Evolutionary conservation across 495 filamentous ascomycete genomes (phyloP).

Genomic region (Penicillium taxi): DNA sequence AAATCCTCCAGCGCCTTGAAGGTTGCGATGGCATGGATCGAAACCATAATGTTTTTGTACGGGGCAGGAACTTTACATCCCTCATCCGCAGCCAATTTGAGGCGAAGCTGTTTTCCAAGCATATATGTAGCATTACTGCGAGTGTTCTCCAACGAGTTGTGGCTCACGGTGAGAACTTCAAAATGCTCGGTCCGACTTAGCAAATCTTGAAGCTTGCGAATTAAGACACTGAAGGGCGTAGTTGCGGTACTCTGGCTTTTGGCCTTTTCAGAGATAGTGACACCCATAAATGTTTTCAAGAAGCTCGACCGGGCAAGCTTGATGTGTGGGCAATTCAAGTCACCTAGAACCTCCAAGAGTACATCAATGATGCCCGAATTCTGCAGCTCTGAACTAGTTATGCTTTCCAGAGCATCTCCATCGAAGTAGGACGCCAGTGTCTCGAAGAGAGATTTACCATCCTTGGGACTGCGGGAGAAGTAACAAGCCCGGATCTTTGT

Average conservation of each 20-base stretch:
- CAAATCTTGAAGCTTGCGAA: constrained; percentile 91
- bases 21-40: constrained; percentile 95
- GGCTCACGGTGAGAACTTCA: constrained; percentile 90
- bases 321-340: constrained; percentile 35
- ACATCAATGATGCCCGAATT: constrained; percentile 81
- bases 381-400: constrained; percentile 93
- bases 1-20: constrained; percentile 98
- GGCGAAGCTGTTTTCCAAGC: constrained; percentile 89
- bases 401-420: constrained; percentile 77
- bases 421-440: constrained; percentile 83
- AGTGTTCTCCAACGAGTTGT: constrained; percentile 86
- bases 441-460: constrained; percentile 56
- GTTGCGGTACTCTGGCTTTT: constrained; percentile 57
- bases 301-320: constrained; percentile 72
- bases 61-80: constrained; percentile 76
- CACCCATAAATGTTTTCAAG: constrained; percentile 89
- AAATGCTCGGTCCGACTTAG: constrained; percentile 96
- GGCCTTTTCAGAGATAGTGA: constrained; percentile 51
- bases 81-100: constrained; percentile 85
- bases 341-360: constrained; percentile 73
- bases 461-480: constrained; percentile 41
- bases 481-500: constrained; percentile 63
- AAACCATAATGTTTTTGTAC: constrained; percentile 92
- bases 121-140: constrained; percentile 89
- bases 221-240: constrained; percentile 83